Conservation (phyloP, 495 filamentous ascomycete genomes). For the Penicillium cataractarum region DNA sequence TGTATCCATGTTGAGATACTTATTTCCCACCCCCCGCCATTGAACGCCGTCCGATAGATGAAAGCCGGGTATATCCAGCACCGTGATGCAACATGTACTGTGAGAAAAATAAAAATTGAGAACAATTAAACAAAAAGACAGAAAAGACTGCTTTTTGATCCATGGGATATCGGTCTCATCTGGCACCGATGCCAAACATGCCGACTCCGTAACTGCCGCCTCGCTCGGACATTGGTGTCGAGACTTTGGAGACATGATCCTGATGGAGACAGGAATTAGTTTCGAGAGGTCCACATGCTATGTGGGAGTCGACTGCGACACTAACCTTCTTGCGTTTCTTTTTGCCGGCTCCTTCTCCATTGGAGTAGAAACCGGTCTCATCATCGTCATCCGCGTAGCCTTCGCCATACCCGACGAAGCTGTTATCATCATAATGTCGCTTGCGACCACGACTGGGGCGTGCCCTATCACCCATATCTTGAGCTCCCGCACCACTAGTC, state of each 20-base stretch:
- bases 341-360: slow-evolving; percentile 49
- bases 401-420: slow-evolving; percentile 71
- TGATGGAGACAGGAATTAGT: slow-evolving; percentile 21
- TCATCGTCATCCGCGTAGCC: slow-evolving; percentile 64
- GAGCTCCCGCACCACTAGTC: slow-evolving; percentile 26
- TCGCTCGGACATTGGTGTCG: slow-evolving; percentile 49
- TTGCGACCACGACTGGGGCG: slow-evolving; percentile 66
- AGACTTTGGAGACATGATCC: slow-evolving; percentile 51
- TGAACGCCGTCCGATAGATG: slow-evolving; percentile 52
- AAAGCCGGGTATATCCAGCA: slow-evolving; percentile 61
- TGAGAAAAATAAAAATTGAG: slow-evolving; percentile 34
- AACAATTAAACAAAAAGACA: slow-evolving; percentile 17
- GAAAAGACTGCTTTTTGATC: slow-evolving; percentile 27
- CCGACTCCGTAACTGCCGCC: slow-evolving; percentile 51
- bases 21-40: slow-evolving; percentile 31
- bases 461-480: slow-evolving; percentile 44
- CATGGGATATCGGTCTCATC: slow-evolving; percentile 31
- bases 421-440: slow-evolving; percentile 67
- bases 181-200: slow-evolving; percentile 53
- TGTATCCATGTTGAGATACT: slow-evolving; percentile 32
- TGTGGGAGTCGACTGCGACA: not conserved
- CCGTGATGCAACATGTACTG: slow-evolving; percentile 57
- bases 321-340: slow-evolving; percentile 59
- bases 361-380: slow-evolving; percentile 52
- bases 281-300: not conserved